Evolutionary conservation across 148 eudicot genomes (phyloP).

Genomic region (Chenopodium suecicum): DNA sequence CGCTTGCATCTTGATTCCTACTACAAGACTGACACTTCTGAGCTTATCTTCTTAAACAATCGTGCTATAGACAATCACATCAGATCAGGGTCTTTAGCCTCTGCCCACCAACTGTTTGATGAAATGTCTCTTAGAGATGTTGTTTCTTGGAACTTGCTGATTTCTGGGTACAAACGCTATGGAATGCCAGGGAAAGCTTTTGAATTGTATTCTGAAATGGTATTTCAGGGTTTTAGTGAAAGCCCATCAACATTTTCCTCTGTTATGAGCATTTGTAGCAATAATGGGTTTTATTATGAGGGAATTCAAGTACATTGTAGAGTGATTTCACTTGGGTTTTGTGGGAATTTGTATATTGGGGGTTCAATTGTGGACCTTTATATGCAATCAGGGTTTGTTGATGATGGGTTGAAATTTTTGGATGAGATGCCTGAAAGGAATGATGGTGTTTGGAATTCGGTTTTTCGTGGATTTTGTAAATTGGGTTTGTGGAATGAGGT

Average conservation of each 20-base stretch:
- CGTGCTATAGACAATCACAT: constrained; percentile 36
- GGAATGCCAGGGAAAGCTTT: constrained; percentile 42
- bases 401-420: constrained; percentile 52
- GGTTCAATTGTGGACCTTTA: constrained; percentile 68
- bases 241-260: constrained; percentile 64
- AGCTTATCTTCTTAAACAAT: constrained; percentile 40
- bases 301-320: constrained; percentile 71
- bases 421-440: constrained; percentile 47
- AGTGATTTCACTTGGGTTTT: constrained; percentile 53
- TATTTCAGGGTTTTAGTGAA: constrained; percentile 46
- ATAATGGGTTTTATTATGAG: constrained; percentile 36
- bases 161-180: constrained; percentile 52
- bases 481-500: constrained; percentile 47
- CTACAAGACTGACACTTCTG: constrained; percentile 28
- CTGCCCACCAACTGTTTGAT: constrained; percentile 64
- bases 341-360: constrained; percentile 52
- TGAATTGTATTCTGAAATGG: constrained; percentile 49
- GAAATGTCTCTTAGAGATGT: constrained; percentile 68
- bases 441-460: constrained; percentile 64
- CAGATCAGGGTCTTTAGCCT: constrained; percentile 31
- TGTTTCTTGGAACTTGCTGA: constrained; percentile 70
- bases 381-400: constrained; percentile 53
- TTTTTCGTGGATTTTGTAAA: constrained; percentile 65
- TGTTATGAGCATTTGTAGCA: constrained; percentile 60
- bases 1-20: constrained; percentile 36